Conservation (phyloP, 768 basidiomycete species). For the Psilocybe tampanensis region DNA sequence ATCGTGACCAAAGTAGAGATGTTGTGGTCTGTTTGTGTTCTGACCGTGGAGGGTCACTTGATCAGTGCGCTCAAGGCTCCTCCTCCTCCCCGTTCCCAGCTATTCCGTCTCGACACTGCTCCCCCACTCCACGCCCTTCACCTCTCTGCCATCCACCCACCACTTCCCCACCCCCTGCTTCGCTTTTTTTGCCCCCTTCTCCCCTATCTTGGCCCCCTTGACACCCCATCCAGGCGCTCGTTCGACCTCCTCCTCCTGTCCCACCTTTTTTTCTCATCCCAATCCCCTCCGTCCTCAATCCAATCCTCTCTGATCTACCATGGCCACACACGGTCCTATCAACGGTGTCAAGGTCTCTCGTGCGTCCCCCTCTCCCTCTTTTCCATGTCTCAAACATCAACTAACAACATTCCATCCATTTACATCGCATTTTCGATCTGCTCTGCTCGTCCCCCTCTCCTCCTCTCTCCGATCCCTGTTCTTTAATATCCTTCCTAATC, state of each 20-base stretch:
- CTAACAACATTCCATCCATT: slow-evolving; percentile 20
- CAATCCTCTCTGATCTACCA: slow-evolving; percentile 35
- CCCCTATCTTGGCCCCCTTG: slow-evolving; percentile 9
- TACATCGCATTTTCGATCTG: slow-evolving; percentile 30
- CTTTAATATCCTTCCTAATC: slow-evolving; percentile 29
- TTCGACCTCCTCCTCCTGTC: slow-evolving; percentile 10
- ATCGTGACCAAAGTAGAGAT: no score
- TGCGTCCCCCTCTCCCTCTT: slow-evolving; percentile 43
- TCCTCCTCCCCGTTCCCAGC: slow-evolving; percentile 24
- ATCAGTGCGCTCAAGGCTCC: slow-evolving; percentile 24
- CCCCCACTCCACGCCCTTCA: neutral
- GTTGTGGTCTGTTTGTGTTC: slow-evolving; percentile 33
- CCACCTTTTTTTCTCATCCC: slow-evolving; percentile 5
- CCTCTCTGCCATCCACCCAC: slow-evolving; percentile 8
- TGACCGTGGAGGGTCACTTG: slow-evolving; percentile 31
- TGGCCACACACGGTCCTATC: slow-evolving; percentile 80
- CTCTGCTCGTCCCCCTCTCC: slow-evolving; percentile 1
- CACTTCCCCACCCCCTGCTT: slow-evolving; percentile 13
- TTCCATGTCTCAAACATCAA: slow-evolving; percentile 27
- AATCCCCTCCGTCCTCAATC: slow-evolving; percentile 19
- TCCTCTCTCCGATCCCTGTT: slow-evolving; percentile 12
- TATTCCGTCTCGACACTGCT: slow-evolving; percentile 12
- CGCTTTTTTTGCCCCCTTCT: slow-evolving; percentile 9
- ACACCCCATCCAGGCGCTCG: slow-evolving; percentile 1
- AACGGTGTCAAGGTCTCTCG: slow-evolving; percentile 88